These are phyloP conservation scores for Bryopsis sp. DNA, from an alignment of 139 green algal species.

Conservation along the genomic window DNA sequence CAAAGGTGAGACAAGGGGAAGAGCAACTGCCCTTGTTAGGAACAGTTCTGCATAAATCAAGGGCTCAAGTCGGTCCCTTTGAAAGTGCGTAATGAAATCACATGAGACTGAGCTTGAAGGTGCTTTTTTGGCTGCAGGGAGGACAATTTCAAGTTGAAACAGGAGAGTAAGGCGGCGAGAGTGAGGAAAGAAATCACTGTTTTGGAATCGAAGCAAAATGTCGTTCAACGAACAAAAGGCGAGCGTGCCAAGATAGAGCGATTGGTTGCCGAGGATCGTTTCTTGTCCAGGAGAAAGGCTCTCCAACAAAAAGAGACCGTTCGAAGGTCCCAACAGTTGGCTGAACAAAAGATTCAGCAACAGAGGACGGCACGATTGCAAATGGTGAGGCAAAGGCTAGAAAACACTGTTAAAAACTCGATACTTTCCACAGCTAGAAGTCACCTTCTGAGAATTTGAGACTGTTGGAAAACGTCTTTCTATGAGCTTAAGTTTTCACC, in stretches of 20 bases:
- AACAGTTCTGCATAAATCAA: too few species aligned
- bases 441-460: neutral
- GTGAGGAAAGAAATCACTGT: neutral
- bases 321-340: constrained; percentile 36
- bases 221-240: constrained; percentile 41
- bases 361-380: constrained; percentile 36
- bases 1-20: too few species aligned
- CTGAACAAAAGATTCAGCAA: constrained; percentile 33
- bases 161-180: neutral
- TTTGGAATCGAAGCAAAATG: neutral
- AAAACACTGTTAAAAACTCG: neutral
- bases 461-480: too few species aligned
- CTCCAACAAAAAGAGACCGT: constrained; percentile 54
- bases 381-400: constrained; percentile 25
- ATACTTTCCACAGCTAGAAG: neutral
- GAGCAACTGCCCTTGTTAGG: too few species aligned
- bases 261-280: constrained; percentile 35
- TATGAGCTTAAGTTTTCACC: too few species aligned
- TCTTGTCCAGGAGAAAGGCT: constrained; percentile 41
- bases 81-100: too few species aligned
- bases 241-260: constrained; percentile 43
- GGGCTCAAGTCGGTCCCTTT: too few species aligned
- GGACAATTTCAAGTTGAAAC: neutral
- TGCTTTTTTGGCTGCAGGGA: too few species aligned
- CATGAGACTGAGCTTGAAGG: too few species aligned